These are phyloP conservation scores for Dichomitus squalens DNA, from an alignment of 1,284 basidiomycete species.

Conservation along the genomic window DNA sequence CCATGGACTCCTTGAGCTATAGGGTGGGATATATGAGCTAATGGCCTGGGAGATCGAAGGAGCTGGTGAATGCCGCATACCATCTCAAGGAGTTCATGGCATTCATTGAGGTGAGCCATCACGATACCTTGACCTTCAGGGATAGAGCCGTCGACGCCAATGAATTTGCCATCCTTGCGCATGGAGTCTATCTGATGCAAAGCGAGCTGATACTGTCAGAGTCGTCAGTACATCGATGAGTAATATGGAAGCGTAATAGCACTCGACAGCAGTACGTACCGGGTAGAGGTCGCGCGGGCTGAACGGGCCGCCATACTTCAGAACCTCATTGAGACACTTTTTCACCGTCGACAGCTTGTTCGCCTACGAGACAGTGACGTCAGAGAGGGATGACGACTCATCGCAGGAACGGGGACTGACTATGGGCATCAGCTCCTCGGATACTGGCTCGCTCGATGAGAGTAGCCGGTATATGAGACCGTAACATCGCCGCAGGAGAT, in stretches of 20 bases:
- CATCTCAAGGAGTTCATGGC: conserved; percentile 95
- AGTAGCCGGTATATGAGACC: conserved; percentile 94
- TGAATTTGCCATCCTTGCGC: conserved; percentile 92
- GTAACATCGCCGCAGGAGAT: conserved; percentile 93
- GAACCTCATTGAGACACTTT: conserved; percentile 96
- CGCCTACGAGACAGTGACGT: conserved; percentile 51
- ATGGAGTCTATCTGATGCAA: conserved; percentile 95
- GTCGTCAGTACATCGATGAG: neutral
- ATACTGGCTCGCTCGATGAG: conserved; percentile 98
- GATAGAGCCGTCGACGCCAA: conserved; percentile 80
- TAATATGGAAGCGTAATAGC: neutral
- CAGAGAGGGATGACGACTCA: neutral
- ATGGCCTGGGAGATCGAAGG: neutral
- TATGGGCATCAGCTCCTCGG: conserved; percentile 95
- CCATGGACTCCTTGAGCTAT: conserved; percentile 81
- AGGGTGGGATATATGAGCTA: neutral
- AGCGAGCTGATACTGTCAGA: conserved; percentile 85
- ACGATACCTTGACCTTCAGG: conserved; percentile 98
- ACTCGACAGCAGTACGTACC: conserved; percentile 44
- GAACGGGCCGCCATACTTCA: conserved; percentile 96
- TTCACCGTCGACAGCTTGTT: conserved; percentile 94
- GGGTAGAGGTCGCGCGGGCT: conserved; percentile 96
- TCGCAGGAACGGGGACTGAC: conserved; percentile 49
- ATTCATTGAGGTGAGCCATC: conserved; percentile 95
- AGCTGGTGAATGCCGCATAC: conserved; percentile 41